Conservation (phyloP, 2,329 filamentous ascomycete species). For the Colletotrichum caudatum region DNA sequence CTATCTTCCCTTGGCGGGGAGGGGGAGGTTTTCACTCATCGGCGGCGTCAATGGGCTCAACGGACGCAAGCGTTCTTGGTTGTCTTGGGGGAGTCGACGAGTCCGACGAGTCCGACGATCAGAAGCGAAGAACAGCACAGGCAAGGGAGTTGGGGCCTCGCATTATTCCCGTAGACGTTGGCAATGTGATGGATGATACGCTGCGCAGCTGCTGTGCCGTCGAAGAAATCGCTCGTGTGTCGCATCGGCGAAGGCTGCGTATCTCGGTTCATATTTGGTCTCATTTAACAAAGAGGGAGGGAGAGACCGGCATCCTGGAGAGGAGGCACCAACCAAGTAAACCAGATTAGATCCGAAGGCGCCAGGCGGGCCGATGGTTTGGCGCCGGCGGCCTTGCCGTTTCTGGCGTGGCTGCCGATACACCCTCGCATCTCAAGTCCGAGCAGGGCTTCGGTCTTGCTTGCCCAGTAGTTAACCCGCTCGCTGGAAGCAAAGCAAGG, state of each 20-base stretch:
- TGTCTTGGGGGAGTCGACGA: not conserved
- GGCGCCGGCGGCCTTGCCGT: not conserved
- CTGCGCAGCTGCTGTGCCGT: not conserved
- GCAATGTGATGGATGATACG: no score
- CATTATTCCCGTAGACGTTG: not conserved
- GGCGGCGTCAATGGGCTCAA: not conserved
- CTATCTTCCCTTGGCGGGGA: not conserved
- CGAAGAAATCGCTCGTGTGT: constrained; percentile 7
- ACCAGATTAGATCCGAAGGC: not conserved
- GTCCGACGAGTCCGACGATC: not conserved
- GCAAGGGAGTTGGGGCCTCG: not conserved
- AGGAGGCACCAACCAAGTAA: not conserved
- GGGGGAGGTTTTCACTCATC: not conserved
- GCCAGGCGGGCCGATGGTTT: constrained; percentile 10
- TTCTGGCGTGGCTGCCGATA: not conserved
- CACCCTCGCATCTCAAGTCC: not conserved
- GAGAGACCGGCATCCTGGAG: not conserved
- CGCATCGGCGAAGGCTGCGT: not conserved
- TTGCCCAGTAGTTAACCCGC: not conserved
- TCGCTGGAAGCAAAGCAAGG: not conserved
- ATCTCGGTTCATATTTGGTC: constrained; percentile 2
- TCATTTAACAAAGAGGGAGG: not conserved
- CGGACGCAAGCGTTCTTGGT: constrained; percentile 1
- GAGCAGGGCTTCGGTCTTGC: not conserved
- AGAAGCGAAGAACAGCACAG: not conserved